Evolutionary conservation across 169 alveolate genomes (phyloP).

Genomic region (Plasmodium malariae): DNA sequence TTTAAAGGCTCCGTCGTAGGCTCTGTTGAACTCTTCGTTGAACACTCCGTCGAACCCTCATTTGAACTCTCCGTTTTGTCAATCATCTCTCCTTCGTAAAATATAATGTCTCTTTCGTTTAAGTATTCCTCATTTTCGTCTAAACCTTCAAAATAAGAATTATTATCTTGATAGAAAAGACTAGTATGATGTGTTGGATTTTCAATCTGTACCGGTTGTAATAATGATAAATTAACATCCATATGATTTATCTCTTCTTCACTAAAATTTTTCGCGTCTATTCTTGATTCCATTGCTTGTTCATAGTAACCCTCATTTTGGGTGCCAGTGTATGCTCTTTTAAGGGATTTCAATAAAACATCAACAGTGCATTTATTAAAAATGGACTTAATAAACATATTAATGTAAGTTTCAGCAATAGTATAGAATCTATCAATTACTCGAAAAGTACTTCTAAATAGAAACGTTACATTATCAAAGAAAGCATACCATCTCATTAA

Average conservation of each 20-base stretch:
- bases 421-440: constrained; percentile 39
- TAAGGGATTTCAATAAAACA: constrained; percentile 18
- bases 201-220: background rate
- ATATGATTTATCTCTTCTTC: background rate
- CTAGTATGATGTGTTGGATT: background rate
- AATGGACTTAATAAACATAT: background rate
- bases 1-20: no score
- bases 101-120: constrained; percentile 18
- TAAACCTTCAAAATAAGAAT: constrained; percentile 19
- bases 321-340: constrained; percentile 12
- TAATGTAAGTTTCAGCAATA: constrained; percentile 17
- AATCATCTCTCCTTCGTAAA: constrained; percentile 24
- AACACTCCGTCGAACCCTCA: no score
- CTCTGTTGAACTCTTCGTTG: no score
- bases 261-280: background rate
- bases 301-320: constrained; percentile 28
- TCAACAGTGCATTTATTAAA: constrained; percentile 22
- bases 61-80: no score
- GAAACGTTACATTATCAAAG: constrained; percentile 21
- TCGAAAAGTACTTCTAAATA: constrained; percentile 17
- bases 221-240: background rate
- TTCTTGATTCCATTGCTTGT: constrained; percentile 23
- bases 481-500: constrained; percentile 20
- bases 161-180: constrained; percentile 15
- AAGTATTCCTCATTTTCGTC: constrained; percentile 53